Base-by-base conservation (phyloP, 176 grass and related monocot genomes). In the Cenchrus purpureus region DNA sequence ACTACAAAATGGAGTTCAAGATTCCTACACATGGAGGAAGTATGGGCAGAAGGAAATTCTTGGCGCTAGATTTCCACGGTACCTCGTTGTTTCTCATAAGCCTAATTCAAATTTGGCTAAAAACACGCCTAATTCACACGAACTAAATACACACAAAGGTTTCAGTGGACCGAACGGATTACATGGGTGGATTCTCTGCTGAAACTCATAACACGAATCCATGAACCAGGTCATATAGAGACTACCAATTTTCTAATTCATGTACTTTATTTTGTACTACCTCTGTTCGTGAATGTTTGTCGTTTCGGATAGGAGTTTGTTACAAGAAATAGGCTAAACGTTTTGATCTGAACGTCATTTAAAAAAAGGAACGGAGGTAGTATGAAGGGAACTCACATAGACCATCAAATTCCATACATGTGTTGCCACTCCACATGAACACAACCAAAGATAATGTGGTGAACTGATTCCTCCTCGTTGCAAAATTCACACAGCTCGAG, bases 21-120 rank as follows among this genome's bases (percentile, higher is more conserved):
- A 83, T 42, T 25, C 81, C 0, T 83, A 83, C 10, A 37, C 11
- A 6, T 95, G 93, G 93, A 92, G 83, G 57, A 95, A 95, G 51
- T 95, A 95, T 67, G 93, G 93, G 10, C 93, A 95, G 68, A 95
- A 95, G 60, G 90, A 92, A 15, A 95, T 92, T 79, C 88, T 92
- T 40, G 88, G 90, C 52, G 93, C 93, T 17, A 92, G 55, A 52
- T 83, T 65, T 15, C 28, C 81, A 52, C 65, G 81, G 77, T 79
- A 59, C 56, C 6, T 20, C 56, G 5, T 8, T 59, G 56, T n/a
- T 22, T 59, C 7, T 19, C 57, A n/a, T 6, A 17, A 10, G 57
- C 20, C 57, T 9, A 22, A n/a, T 59, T 7, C 19, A 10, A 22
- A 8, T 58, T 25, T 25, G 25, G 25, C 25, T 25, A 25, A 25